Evolutionary conservation across 2,329 filamentous ascomycete genomes (phyloP).

Genomic region (Botrytis paeoniae): DNA sequence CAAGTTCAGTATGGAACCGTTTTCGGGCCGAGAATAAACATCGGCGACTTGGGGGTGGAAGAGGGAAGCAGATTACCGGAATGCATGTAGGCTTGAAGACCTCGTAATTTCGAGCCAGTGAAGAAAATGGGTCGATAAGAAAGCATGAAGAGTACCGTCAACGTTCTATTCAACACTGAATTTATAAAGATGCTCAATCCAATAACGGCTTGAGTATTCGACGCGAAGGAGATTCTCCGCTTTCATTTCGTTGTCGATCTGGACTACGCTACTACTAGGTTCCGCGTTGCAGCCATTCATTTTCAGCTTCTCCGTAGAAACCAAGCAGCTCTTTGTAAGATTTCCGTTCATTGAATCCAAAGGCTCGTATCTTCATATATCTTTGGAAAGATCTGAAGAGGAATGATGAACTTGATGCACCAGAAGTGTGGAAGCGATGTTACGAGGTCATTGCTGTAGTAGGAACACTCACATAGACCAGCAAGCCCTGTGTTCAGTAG

Average conservation of each 20-base stretch:
- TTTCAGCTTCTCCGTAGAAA: not conserved
- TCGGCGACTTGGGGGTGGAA: too few relatives aligned
- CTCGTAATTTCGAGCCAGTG: conserved; percentile 38
- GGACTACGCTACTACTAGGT: not conserved
- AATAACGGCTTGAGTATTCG: conserved; percentile 22
- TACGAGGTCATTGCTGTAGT: too few relatives aligned
- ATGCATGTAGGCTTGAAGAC: fast-evolving
- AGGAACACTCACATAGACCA: not conserved
- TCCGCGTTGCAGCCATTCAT: not conserved
- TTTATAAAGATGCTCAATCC: conserved; percentile 22
- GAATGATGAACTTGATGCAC: not conserved
- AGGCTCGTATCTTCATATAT: not conserved
- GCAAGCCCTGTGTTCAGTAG: fast-evolving
- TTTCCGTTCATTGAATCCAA: not conserved
- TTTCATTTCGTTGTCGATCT: not conserved
- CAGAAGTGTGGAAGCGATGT: not conserved
- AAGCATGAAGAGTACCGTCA: conserved; percentile 18
- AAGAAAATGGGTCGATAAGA: conserved; percentile 37
- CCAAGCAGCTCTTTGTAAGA: too few relatives aligned
- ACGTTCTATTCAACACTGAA: not conserved
- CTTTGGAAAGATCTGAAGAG: too few relatives aligned
- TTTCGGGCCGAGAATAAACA: too few relatives aligned
- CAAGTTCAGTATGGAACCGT: too few relatives aligned
- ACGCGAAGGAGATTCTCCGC: not conserved
- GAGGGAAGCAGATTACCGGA: too few relatives aligned